Evolutionary conservation across 805 yeast genomes (phyloP), one percentile per base, ranked within the genome.

Genomic region (Danielozyma ontarioensis): DNA sequence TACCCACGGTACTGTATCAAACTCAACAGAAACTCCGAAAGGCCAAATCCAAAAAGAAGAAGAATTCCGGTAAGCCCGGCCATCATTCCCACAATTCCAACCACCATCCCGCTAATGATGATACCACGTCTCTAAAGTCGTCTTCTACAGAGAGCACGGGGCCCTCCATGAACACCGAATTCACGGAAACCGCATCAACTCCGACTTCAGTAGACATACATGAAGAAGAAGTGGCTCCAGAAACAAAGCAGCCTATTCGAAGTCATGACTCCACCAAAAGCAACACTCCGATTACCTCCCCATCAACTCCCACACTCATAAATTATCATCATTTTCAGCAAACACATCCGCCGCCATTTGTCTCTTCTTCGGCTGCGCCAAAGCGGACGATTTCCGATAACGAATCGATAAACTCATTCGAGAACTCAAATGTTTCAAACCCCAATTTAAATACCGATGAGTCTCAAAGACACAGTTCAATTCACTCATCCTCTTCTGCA

Each of bases 1-100:
- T 64, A 1, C 69, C 69, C 1, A 39, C 64, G 14, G 57, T 62
- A 36, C 62, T 59, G 52, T 65, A 59, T 38, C 71, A 65, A 44
- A 62, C 64, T 17, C 58, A 61, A 36, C 67, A 65, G 40, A 63
- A 64, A 39, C 32, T 63, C 26, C 51, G 55, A 27, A 42, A 55
- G 26, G 46, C 42, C 25, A 46, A 49, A 29, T 5, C 15, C 27
- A 44, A 46, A 35, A 32, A 28, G 29, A 39, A 48, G 39, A 41
- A 40, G 31, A 44, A 33, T 19, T 17, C 29, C 12, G 14, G 15
- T 13, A 18, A 17, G n/a, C 25, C 19, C 15, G n/a, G 31, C 23
- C 12, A 24, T 28, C 22, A 15, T 23, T 13, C 33, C 24, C 26
- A 25, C 27, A 24, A 28, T n/a, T 26, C 33, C 14, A 26, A 31